Evolutionary conservation across 2,329 filamentous ascomycete species (phyloP).

Genomic region (Cladophialophora psammophila): DNA sequence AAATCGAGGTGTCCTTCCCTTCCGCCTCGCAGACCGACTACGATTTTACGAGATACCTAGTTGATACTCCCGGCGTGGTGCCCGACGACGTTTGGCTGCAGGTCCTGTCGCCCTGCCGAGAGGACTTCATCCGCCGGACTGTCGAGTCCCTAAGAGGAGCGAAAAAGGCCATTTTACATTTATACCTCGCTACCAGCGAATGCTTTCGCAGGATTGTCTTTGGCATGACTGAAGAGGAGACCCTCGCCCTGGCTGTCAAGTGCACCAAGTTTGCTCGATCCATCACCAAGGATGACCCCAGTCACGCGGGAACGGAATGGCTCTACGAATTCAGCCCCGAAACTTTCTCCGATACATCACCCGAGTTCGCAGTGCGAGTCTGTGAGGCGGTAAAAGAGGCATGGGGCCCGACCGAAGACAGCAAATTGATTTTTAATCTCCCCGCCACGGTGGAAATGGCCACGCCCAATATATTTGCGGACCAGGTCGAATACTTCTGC

Average conservation of each 20-base stretch:
- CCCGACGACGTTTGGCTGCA: constrained; percentile 92
- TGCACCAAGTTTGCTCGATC: constrained; percentile 87
- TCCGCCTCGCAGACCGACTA: constrained; percentile 95
- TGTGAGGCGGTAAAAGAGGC: constrained; percentile 94
- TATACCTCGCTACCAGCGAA: constrained; percentile 94
- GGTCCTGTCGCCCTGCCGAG: constrained; percentile 88
- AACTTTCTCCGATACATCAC: constrained; percentile 85
- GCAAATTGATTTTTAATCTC: constrained; percentile 94
- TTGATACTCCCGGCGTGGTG: constrained; percentile 81
- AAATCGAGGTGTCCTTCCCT: constrained; percentile 96
- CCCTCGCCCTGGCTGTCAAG: constrained; percentile 78
- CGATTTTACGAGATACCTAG: constrained; percentile 86
- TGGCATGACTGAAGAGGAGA: constrained; percentile 82
- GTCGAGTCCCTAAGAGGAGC: constrained; percentile 87
- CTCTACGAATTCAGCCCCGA: constrained; percentile 60
- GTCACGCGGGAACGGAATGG: constrained; percentile 63
- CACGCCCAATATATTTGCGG: constrained; percentile 94
- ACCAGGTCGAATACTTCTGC: constrained; percentile 97
- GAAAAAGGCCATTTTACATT: constrained; percentile 93
- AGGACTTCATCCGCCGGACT: constrained; percentile 87
- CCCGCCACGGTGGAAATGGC: constrained; percentile 95
- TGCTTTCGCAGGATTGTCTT: constrained; percentile 95
- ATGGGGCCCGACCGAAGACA: constrained; percentile 78
- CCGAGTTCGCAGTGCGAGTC: constrained; percentile 81
- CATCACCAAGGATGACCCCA: constrained; percentile 81